A percentile compares a stretch with the other conserved stretches of the same genome.
Evolutionary conservation across 2,329 filamentous ascomycete genomes (phyloP).

Genomic region (Didymosphaeria variabile): DNA sequence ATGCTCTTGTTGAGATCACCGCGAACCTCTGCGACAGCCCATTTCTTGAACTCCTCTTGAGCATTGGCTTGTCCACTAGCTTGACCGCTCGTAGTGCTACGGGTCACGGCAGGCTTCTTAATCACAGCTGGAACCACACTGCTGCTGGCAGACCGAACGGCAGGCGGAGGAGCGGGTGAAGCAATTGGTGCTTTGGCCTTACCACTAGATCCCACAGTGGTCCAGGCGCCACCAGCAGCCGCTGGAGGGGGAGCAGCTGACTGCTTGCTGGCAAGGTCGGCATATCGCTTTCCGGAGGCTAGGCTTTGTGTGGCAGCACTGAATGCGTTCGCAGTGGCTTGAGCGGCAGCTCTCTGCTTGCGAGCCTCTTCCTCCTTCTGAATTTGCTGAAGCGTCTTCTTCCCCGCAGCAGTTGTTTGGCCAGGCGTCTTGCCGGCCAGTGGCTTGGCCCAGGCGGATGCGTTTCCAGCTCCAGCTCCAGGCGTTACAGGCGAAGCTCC

Average conservation of each 20-base stretch:
- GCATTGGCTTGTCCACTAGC: conserved; percentile 67
- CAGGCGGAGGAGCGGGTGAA: conserved; percentile 58
- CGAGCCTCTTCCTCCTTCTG: conserved; percentile 93
- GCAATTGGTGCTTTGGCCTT: conserved; percentile 82
- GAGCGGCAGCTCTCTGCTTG: conserved; percentile 76
- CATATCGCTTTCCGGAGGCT: conserved; percentile 82
- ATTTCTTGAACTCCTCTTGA: conserved; percentile 92
- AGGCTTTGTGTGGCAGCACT: conserved; percentile 55
- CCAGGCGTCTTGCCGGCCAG: conserved; percentile 59
- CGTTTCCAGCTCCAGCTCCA: conserved; percentile 54
- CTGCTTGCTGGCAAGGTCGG: conserved; percentile 88
- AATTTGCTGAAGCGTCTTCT: conserved; percentile 95
- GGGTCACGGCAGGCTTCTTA: conserved; percentile 64
- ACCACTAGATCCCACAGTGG: conserved; percentile 91
- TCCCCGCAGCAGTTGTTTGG: conserved; percentile 57
- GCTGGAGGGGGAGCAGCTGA: conserved; percentile 54
- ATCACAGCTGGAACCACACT: conserved; percentile 52
- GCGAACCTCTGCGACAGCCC: conserved; percentile 81
- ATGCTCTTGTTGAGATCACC: conserved; percentile 76
- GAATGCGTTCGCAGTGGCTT: conserved; percentile 56
- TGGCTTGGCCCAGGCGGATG: conserved; percentile 71
- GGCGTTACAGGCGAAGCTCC: conserved; percentile 73
- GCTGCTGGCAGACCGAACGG: conserved; percentile 58
- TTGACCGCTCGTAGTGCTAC: conserved; percentile 55
- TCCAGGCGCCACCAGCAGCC: conserved; percentile 75